Evolutionary conservation across 176 grass and related monocot species (phyloP).

Genomic region (Rhipidocladum racemiflorum): DNA sequence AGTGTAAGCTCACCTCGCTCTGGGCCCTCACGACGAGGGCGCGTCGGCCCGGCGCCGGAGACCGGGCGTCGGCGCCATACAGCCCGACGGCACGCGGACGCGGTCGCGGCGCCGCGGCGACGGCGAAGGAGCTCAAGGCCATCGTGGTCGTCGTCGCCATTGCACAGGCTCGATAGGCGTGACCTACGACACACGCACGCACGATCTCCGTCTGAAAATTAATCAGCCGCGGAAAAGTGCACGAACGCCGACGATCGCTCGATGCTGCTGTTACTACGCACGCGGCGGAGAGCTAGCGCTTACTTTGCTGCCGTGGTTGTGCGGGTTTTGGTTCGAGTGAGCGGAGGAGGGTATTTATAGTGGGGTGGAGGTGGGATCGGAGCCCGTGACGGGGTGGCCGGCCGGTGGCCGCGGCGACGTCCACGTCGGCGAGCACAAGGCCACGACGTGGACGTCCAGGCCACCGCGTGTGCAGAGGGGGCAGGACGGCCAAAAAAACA

Average conservation of each 20-base stretch:
- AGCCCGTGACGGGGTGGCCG: background rate
- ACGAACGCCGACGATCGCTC: too few species aligned
- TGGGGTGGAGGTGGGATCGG: background rate
- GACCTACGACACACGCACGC: too few species aligned
- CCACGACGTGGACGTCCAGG: too few species aligned
- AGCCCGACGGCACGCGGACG: too few species aligned
- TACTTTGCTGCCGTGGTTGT: background rate
- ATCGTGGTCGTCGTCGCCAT: background rate
- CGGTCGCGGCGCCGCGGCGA: background rate
- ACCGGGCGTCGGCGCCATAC: background rate
- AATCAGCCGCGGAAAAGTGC: too few species aligned
- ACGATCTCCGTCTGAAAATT: too few species aligned
- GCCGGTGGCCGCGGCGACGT: background rate
- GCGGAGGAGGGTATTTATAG: background rate
- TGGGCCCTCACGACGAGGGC: slow-evolving; percentile 16
- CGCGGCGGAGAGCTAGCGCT: too few species aligned
- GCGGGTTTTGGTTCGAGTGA: background rate
- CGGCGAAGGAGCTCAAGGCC: slow-evolving; percentile 1
- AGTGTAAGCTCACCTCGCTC: background rate
- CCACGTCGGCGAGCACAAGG: background rate
- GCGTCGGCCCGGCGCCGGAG: background rate
- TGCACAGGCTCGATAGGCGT: background rate
- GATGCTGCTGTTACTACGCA: too few species aligned
- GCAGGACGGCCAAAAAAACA: too few species aligned
- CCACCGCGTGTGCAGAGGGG: too few species aligned